Conservation (phyloP, 228 moss, liverwort and hornwort genomes). For the Sphagnum magellanicum region DNA sequence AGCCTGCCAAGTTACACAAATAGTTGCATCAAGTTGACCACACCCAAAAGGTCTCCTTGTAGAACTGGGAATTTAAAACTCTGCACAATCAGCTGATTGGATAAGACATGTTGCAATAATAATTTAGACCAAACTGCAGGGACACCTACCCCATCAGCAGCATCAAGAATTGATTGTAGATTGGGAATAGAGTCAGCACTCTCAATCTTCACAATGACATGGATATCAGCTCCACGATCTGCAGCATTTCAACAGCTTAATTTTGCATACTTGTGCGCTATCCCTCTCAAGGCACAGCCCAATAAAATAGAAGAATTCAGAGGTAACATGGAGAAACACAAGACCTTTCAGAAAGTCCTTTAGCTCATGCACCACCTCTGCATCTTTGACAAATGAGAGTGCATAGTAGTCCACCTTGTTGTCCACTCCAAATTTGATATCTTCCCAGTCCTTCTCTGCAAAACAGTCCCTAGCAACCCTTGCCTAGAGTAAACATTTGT, state of each 20-base stretch:
- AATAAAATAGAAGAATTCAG: background rate
- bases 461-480: background rate
- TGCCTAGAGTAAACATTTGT: too few species aligned
- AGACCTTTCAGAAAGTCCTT: conserved; percentile 80
- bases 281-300: too few species aligned
- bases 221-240: conserved; percentile 72
- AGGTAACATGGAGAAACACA: background rate
- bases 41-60: too few species aligned
- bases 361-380: conserved; percentile 88
- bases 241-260: background rate
- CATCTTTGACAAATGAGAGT: conserved; percentile 91
- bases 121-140: too few species aligned
- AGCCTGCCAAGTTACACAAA: conserved; percentile 35
- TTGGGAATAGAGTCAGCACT: conserved; percentile 97
- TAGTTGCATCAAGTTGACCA: background rate
- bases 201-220: conserved; percentile 98
- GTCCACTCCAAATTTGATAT: conserved; percentile 97
- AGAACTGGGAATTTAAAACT: background rate
- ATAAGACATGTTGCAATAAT: too few species aligned
- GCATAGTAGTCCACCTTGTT: conserved; percentile 96
- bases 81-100: background rate
- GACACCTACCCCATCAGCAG: conserved; percentile 78
- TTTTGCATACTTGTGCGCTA: background rate
- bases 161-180: conserved; percentile 89
- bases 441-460: conserved; percentile 99